Evolutionary conservation across 768 basidiomycete species (phyloP), one percentile per base, ranked within the genome.

Genomic region (Lactarius akahatsu): DNA sequence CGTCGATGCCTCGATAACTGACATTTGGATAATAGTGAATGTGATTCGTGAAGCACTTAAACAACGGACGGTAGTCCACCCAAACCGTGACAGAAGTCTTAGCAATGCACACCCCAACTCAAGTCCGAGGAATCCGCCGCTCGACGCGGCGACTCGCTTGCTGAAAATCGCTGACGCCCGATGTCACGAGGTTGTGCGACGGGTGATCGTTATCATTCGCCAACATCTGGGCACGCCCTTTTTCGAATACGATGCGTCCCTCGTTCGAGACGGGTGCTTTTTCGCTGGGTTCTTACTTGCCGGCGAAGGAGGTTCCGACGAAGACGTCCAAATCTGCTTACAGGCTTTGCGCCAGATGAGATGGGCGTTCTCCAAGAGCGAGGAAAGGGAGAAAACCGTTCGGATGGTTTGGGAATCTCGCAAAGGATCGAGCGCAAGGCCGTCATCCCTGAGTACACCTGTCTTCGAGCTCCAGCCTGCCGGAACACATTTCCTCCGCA

Each of bases 181-280:
- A 59, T 83, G 83, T 71, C 76, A 77, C 65, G 72, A 76, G 64
- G 72, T 86, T 76, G 76, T 83, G 71, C 71, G 78, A 71, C 72
- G 80, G 75, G 75, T 83, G 76, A 63, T 84, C 78, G 40, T 77
- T 76, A 78, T 75, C 80, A 83, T 75, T 76, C 84, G 70, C 77
- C 82, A 64, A 66, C 83, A 74, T 69, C 78, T 79, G 75, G 87
- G 71, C 78, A 85, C 75, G 5, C 67, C 74, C 15, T 84, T 96
- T 70, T 94, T 97, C 73, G 82, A 82, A 71, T 96, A 89, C 81
- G 95, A 98, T 74, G 85, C 93, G 1, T 89, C 90, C 23, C 81
- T 96, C 4, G 86, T 95, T 61, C 85, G 91, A 23, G 94, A 96
- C 71, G 95, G 95, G 3, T 92, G 90, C 72, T 96, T 90, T 81